Base-by-base conservation (phyloP, 306 rosid species). In the Trichosanthes cucumerina region DNA sequence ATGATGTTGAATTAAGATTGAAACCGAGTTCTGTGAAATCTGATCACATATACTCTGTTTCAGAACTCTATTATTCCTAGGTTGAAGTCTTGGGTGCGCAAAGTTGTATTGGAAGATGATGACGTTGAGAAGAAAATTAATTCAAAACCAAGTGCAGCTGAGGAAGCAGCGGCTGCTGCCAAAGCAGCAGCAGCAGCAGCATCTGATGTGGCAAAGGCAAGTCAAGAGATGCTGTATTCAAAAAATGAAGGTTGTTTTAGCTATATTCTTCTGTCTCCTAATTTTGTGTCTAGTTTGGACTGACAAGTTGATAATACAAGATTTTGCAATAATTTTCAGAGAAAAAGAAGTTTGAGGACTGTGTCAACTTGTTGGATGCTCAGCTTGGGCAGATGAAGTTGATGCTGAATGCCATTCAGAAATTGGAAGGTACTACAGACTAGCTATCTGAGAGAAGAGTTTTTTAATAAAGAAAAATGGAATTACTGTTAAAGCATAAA, bases 171-270 rank as follows among this genome's bases (percentile, higher is more conserved):
- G 0, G 93, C 86, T 56, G 97, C 96, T 66, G 98, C 98, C 82
- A 92, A 92, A 87, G 90, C 97, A 58, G 98, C 98, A 39, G 97
- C 98, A 62, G 97, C 92, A 26, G 99, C 99, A 41, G 98, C 99
- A 65, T 83, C 93, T 47, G 99, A 90, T 88, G 93, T 92, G 85
- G 98, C 97, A 59, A 92, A 84, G 87, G 90, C 89, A 33, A 92
- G 90, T 88, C 96, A 88, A 80, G 93, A 88, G 79, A 85, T 96
- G 86, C 76, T 91, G 82, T 84, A 81, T 83, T 92, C 98, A 64
- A 92, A 82, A 87, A 88, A 76, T 36, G 97, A 90, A 87, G 99
- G 99, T 92, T 80, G 44, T 87, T 75, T 76, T 14, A 41, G 11
- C 64, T 66, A 28, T 79, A 24, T 31, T 9, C 56, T 78, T 9